Conservation (phyloP, 1,139 yeast species). For the Saccharomyces hybrid region DNA sequence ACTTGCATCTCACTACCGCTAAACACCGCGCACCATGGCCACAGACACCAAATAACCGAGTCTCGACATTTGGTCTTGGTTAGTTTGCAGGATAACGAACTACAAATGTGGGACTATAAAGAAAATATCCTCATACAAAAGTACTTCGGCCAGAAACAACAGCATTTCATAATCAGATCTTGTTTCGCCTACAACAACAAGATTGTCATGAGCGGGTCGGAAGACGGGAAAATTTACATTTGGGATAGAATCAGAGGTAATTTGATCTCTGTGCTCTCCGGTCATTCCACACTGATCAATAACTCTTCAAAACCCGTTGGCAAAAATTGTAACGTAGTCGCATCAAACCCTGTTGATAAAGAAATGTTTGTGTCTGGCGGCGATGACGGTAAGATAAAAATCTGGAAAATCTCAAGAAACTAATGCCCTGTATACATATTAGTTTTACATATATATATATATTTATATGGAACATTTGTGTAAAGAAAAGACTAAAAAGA, state of each 20-base stretch:
- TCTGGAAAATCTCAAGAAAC: slow-evolving; percentile 48
- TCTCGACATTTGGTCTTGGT: slow-evolving; percentile 38
- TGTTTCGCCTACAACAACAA: slow-evolving; percentile 70
- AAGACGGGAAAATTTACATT: slow-evolving; percentile 68
- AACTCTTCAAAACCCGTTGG: slow-evolving; percentile 15
- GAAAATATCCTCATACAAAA: slow-evolving; percentile 47
- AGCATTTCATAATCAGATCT: slow-evolving; percentile 64
- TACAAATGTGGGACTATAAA: slow-evolving; percentile 68
- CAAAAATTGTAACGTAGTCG: slow-evolving; percentile 39
- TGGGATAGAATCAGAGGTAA: slow-evolving; percentile 78
- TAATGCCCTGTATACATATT: background rate
- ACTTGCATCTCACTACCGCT: slow-evolving; percentile 42
- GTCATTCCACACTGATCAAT: slow-evolving; percentile 38
- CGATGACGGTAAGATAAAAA: slow-evolving; percentile 62
- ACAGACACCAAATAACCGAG: background rate
- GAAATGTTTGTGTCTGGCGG: slow-evolving; percentile 74
- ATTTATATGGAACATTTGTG: too few species aligned
- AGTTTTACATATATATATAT: too few species aligned
- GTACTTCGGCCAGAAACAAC: slow-evolving; percentile 65
- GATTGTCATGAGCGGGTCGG: slow-evolving; percentile 72
- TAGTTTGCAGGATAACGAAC: slow-evolving; percentile 66
- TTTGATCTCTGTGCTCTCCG: slow-evolving; percentile 52
- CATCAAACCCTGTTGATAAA: slow-evolving; percentile 56
- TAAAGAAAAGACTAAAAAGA: too few species aligned
- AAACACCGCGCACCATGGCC: slow-evolving; percentile 3